phyloP scores from a whole-genome alignment of 768 basidiomycete species.

The Pleurotus djamor region DNA sequence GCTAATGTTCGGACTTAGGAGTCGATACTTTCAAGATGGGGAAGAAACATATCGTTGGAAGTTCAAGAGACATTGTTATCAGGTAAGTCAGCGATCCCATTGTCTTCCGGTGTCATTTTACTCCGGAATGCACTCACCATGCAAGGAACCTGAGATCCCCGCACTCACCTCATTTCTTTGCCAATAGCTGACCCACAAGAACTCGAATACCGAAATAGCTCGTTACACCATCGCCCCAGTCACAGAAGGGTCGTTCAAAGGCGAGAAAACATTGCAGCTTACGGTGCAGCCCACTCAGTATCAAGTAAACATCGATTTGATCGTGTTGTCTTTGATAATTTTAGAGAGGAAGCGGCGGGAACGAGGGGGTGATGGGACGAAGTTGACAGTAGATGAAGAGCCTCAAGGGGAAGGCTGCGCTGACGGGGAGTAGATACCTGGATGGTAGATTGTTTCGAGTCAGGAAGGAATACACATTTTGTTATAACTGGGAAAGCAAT shows the following conservation, averaged over 20 bases:
- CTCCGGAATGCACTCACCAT: too few relatives aligned
- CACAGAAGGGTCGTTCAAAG: slow-evolving; percentile 44
- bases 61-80: slow-evolving; percentile 31
- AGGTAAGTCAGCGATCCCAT: slow-evolving; percentile 26
- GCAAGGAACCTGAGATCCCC: too few relatives aligned
- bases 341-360: slow-evolving; percentile 54
- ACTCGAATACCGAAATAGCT: slow-evolving; percentile 39
- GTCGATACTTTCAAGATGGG: slow-evolving; percentile 44
- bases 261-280: slow-evolving; percentile 43
- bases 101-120: too few relatives aligned
- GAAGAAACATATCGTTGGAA: slow-evolving; percentile 54
- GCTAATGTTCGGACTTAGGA: slow-evolving; percentile 21
- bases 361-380: slow-evolving; percentile 26
- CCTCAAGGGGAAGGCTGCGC: slow-evolving; percentile 34
- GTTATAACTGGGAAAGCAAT: not conserved
- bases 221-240: slow-evolving; percentile 30
- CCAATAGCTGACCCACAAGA: slow-evolving; percentile 33
- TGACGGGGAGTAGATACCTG: slow-evolving; percentile 18
- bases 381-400: slow-evolving; percentile 28
- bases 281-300: slow-evolving; percentile 44
- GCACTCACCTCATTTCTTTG: not conserved
- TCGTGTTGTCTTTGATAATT: slow-evolving; percentile 53
- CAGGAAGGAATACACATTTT: not conserved
- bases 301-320: slow-evolving; percentile 41
- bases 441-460: not conserved